Conservation (phyloP, 805 yeast species). For the Wickerhamiella hasegawae region DNA sequence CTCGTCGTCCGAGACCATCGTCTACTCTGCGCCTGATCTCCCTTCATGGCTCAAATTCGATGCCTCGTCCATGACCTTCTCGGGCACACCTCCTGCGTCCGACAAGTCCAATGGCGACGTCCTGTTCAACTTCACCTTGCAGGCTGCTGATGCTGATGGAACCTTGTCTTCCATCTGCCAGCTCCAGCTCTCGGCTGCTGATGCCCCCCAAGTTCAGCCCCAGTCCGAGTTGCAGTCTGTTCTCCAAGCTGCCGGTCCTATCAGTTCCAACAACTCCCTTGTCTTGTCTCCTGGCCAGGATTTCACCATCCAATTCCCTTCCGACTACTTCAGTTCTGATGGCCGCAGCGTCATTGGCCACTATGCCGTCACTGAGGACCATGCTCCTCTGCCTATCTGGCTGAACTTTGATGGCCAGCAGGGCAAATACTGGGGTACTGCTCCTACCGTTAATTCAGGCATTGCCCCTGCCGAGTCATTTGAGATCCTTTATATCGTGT, state of each 20-base stretch:
- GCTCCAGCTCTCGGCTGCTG: slow-evolving; percentile 41
- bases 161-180: slow-evolving; percentile 31
- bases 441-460: slow-evolving; percentile 71
- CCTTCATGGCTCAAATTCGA: slow-evolving; percentile 79
- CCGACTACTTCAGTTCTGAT: slow-evolving; percentile 40
- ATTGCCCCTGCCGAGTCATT: slow-evolving; percentile 77
- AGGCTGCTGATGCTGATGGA: slow-evolving; percentile 51
- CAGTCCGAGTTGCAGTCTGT: slow-evolving; percentile 32
- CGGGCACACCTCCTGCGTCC: slow-evolving; percentile 41
- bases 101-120: slow-evolving; percentile 27
- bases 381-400: slow-evolving; percentile 90
- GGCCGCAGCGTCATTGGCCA: slow-evolving; percentile 41
- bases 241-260: slow-evolving; percentile 48
- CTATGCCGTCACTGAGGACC: slow-evolving; percentile 66
- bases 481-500: slow-evolving; percentile 56
- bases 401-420: slow-evolving; percentile 43
- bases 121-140: slow-evolving; percentile 30
- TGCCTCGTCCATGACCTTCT: slow-evolving; percentile 36
- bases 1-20: slow-evolving; percentile 27
- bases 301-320: slow-evolving; percentile 50
- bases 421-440: slow-evolving; percentile 66
- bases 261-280: slow-evolving; percentile 62
- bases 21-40: slow-evolving; percentile 38
- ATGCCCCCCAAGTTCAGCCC: slow-evolving; percentile 36
- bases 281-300: slow-evolving; percentile 55